Base-by-base conservation (phyloP, 192 early-diverging fungal genomes). In the Coemansia sp. region DNA sequence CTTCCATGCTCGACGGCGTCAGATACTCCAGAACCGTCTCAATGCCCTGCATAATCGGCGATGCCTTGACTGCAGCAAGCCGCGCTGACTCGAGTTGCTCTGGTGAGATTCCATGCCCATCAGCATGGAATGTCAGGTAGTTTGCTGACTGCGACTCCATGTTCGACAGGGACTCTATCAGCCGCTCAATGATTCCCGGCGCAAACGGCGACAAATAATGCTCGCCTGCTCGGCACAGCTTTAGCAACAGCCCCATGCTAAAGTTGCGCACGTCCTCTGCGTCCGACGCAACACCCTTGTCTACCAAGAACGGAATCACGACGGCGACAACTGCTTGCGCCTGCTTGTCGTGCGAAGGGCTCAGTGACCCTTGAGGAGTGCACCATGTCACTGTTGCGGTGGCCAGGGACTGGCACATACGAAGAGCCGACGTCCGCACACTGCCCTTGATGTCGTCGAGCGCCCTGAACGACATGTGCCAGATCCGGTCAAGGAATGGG, bases 381-480 rank as follows among this genome's bases (percentile, higher is more conserved):
- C 87, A 90, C 55, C 89, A 91, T 46, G 83, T 74, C 7, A 94
- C 82, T 1, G 94, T 97, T 29, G 89, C 67, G 11, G 79, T 79
- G 12, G 85, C 89, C 44, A 97, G 54, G 0, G 82, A 77, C 41
- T 85, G 85, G 66, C 89, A 93, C 5, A 86, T 79, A 41, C 78
- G 75, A 23, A 92, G 86, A 5, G 85, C 92, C 0, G 92, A 83
- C 28, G 81, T 60, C 4, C 92, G 78, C 7, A 97, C 94, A 27
- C 83, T 89, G 47, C 89, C 90, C 56, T 95, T 95, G 60, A 97
- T 91, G 49, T 97, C 94, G 56, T 97, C 94, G 20, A 97, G 56
- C 18, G 82, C 82, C 21, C 92, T 60, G 74, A 97, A 97, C 11
- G 79, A 82, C 89, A 94, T 92, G 16, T 67, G 78, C 94, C 94